Conservation (phyloP, 2,329 filamentous ascomycete species). For the Fusarium austroafricanum region DNA sequence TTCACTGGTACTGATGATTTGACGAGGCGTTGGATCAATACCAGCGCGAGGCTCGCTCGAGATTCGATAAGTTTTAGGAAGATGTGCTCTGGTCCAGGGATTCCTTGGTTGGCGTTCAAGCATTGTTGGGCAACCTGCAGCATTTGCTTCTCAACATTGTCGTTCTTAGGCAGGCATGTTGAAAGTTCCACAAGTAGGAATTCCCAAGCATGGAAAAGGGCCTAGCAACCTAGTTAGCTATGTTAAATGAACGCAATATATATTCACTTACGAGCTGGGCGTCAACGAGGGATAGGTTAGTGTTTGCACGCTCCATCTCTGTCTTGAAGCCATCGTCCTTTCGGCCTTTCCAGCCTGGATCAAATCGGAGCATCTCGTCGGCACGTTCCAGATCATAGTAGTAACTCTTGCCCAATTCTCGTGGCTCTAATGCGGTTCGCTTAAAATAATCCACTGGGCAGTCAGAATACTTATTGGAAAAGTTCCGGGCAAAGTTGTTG, state of each 20-base stretch:
- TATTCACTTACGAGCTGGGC: constrained; percentile 78
- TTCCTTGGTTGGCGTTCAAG: constrained; percentile 79
- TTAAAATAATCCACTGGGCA: constrained; percentile 84
- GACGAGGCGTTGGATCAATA: constrained; percentile 83
- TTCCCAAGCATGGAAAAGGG: constrained; percentile 90
- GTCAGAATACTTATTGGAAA: constrained; percentile 79
- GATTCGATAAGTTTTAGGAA: constrained; percentile 81
- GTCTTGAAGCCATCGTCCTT: constrained; percentile 78
- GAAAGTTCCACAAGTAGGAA: constrained; percentile 87
- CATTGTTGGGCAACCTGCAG: constrained; percentile 81
- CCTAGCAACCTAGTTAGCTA: constrained; percentile 58
- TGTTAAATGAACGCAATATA: constrained; percentile 42
- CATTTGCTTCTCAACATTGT: constrained; percentile 74
- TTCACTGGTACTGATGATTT: constrained; percentile 63
- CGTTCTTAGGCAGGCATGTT: constrained; percentile 66
- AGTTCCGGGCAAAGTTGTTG: constrained; percentile 84
- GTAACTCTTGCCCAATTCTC: constrained; percentile 78
- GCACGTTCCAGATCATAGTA: constrained; percentile 87
- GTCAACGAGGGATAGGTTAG: constrained; percentile 91
- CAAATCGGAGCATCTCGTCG: constrained; percentile 78
- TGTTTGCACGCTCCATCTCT: constrained; percentile 88
- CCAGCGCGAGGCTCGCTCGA: constrained; percentile 83
- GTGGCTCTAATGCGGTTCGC: constrained; percentile 73
- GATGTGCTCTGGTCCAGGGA: constrained; percentile 80
- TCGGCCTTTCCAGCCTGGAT: constrained; percentile 79